These are phyloP conservation scores for Kodamaea arcana DNA, from an alignment of 1,139 yeast genomes.

Conservation along the genomic window DNA sequence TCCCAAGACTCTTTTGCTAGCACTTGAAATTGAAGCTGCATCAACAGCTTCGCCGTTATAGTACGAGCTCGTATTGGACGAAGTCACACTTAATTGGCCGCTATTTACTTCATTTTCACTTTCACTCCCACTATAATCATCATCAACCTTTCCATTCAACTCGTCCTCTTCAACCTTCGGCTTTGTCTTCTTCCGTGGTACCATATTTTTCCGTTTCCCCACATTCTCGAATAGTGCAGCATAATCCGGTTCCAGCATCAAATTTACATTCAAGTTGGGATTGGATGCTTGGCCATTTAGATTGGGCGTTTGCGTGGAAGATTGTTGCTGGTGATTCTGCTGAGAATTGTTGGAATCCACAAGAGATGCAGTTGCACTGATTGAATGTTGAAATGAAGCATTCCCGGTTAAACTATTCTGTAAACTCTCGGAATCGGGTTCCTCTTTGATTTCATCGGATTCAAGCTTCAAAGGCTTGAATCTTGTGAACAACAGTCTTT, in stretches of 20 bases:
- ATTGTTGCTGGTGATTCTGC: constrained; percentile 7
- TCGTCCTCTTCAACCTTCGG: constrained; percentile 7
- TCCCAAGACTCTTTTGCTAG: constrained; percentile 40
- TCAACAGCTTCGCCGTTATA: constrained; percentile 14
- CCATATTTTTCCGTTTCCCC: constrained; percentile 38
- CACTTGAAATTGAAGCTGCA: constrained; percentile 10
- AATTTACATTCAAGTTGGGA: too few species aligned
- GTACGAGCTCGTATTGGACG: constrained; percentile 14
- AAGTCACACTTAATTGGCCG: constrained; percentile 6
- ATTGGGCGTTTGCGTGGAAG: constrained; percentile 1
- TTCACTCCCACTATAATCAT: constrained; percentile 4
- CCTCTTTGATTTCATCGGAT: constrained; percentile 8
- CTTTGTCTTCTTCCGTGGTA: constrained; percentile 21
- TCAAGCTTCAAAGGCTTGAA: constrained; percentile 32
- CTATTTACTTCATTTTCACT: constrained; percentile 2
- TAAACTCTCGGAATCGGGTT: constrained; percentile 4
- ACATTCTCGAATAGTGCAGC: constrained; percentile 45
- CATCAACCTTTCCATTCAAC: constrained; percentile 3
- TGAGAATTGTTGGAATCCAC: constrained; percentile 11
- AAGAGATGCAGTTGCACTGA: constrained; percentile 24
- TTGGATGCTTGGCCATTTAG: constrained; percentile 4
- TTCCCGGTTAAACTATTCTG: constrained; percentile 13
- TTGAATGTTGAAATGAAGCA: constrained; percentile 13
- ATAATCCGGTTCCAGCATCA: constrained; percentile 37
- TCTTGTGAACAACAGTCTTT: constrained; percentile 39